Percentiles rank a stretch among this genome's conserved stretches.
phyloP scores from a whole-genome alignment of 345 rosid species.

The Euphorbia lathyris region DNA sequence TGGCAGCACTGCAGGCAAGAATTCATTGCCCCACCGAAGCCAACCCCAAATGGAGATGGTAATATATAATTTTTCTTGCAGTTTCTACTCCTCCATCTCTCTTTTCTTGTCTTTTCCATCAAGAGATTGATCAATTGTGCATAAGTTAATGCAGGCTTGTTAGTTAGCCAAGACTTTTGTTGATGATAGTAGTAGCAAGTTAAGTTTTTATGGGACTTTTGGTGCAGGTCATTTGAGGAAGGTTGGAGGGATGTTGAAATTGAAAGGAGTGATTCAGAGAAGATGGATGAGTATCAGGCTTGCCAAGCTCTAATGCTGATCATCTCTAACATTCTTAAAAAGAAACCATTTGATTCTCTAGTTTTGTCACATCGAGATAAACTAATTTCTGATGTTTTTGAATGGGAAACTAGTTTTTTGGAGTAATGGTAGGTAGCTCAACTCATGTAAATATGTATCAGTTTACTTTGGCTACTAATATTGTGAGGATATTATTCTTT shows the following conservation, averaged over 20 bases:
- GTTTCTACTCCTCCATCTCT: neutral
- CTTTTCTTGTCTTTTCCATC: neutral
- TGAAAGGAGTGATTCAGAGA: constrained; percentile 39
- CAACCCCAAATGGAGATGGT: constrained; percentile 87
- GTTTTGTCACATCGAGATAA: constrained; percentile 31
- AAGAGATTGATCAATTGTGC: constrained; percentile 1
- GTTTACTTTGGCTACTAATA: neutral
- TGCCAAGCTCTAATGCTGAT: constrained; percentile 52
- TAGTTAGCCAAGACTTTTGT: too few species aligned
- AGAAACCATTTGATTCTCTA: constrained; percentile 30
- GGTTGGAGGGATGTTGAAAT: constrained; percentile 57
- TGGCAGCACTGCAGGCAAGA: constrained; percentile 38
- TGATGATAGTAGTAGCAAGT: neutral
- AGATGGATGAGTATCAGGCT: constrained; percentile 57
- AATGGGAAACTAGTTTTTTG: constrained; percentile 56
- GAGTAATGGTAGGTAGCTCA: neutral
- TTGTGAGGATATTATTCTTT: neutral
- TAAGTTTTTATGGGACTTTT: neutral
- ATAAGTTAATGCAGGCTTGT: neutral
- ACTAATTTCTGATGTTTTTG: constrained; percentile 38
- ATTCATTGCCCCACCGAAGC: constrained; percentile 67
- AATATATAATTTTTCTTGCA: constrained; percentile 15
- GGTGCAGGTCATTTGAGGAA: constrained; percentile 64
- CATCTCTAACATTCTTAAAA: constrained; percentile 41
- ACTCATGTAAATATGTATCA: neutral